phyloP scores from a whole-genome alignment of 441 rosid genomes.

The Aleurites moluccanus region DNA sequence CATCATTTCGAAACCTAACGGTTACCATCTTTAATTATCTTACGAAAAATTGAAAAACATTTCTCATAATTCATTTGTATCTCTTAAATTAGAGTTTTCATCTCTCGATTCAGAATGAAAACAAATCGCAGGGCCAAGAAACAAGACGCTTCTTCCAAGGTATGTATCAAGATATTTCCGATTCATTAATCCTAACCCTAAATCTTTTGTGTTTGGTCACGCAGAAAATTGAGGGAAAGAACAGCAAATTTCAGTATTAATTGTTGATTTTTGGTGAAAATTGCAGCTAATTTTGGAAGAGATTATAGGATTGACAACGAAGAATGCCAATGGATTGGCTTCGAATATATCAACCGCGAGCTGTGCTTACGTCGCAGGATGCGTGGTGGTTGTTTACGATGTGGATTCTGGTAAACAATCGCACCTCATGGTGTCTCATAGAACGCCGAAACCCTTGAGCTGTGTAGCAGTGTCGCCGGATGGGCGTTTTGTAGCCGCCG shows the following conservation, averaged over 20 bases:
- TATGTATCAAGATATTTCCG: background rate
- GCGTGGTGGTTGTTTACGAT: conserved; percentile 67
- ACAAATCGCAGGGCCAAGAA: conserved; percentile 48
- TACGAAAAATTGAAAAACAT: background rate
- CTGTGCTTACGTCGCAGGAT: conserved; percentile 75
- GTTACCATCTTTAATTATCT: background rate
- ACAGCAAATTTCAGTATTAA: background rate
- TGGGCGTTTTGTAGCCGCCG: conserved; percentile 77
- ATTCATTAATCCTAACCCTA: background rate
- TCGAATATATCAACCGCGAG: conserved; percentile 40
- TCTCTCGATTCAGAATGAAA: conserved; percentile 41
- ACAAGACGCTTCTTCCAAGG: conserved; percentile 56
- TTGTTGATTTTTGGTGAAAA: background rate
- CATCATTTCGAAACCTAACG: conserved; percentile 18
- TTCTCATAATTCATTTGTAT: background rate
- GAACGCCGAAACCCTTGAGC: conserved; percentile 64
- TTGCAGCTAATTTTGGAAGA: conserved; percentile 62
- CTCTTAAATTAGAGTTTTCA: conserved; percentile 12
- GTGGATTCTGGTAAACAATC: conserved; percentile 57
- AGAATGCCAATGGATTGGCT: conserved; percentile 66
- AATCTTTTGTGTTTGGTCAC: background rate
- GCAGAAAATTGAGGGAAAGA: background rate
- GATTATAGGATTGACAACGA: conserved; percentile 67
- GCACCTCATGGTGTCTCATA: conserved; percentile 63
- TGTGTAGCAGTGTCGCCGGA: conserved; percentile 66